These are phyloP conservation scores for Sphenostylis stenocarpa DNA, from an alignment of 306 rosid genomes.

Conservation along the genomic window DNA sequence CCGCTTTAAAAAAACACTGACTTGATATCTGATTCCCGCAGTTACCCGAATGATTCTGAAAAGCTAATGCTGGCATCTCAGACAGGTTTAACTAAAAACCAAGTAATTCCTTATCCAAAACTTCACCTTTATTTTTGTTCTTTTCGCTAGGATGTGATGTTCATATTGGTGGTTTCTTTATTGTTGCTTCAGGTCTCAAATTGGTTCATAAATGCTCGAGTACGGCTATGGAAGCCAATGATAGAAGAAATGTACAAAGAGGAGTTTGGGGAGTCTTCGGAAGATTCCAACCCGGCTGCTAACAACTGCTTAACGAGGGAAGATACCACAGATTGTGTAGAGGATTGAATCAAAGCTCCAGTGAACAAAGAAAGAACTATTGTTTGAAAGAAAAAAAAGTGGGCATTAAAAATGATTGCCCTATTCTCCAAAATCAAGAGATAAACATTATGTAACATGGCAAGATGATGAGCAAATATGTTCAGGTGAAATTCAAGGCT, in stretches of 20 bases:
- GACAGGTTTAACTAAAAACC: slow-evolving; percentile 81
- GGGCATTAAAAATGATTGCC: neutral
- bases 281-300: slow-evolving; percentile 63
- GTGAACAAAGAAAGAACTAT: too few relatives aligned
- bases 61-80: slow-evolving; percentile 78
- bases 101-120: slow-evolving; percentile 50
- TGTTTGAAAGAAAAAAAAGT: neutral
- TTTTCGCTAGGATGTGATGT: neutral
- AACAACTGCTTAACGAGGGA: slow-evolving; percentile 47
- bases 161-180: slow-evolving; percentile 2
- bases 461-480: slow-evolving; percentile 15
- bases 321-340: slow-evolving; percentile 52
- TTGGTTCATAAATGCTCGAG: slow-evolving; percentile 90
- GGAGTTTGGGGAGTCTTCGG: slow-evolving; percentile 88
- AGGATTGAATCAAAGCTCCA: slow-evolving; percentile 33
- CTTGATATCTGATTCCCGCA: slow-evolving; percentile 38
- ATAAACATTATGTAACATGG: slow-evolving; percentile 28
- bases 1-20: slow-evolving; percentile 1
- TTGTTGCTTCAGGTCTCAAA: slow-evolving; percentile 65
- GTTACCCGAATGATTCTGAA: slow-evolving; percentile 83
- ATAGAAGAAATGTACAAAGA: slow-evolving; percentile 90
- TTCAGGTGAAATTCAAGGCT: slow-evolving; percentile 20
- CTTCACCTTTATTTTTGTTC: neutral
- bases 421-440: slow-evolving; percentile 27
- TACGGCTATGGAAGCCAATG: slow-evolving; percentile 93